Evolutionary conservation across 2,329 filamentous ascomycete species (phyloP), one percentile per base, ranked within the genome.

Genomic region (Sclerotinia borealis): DNA sequence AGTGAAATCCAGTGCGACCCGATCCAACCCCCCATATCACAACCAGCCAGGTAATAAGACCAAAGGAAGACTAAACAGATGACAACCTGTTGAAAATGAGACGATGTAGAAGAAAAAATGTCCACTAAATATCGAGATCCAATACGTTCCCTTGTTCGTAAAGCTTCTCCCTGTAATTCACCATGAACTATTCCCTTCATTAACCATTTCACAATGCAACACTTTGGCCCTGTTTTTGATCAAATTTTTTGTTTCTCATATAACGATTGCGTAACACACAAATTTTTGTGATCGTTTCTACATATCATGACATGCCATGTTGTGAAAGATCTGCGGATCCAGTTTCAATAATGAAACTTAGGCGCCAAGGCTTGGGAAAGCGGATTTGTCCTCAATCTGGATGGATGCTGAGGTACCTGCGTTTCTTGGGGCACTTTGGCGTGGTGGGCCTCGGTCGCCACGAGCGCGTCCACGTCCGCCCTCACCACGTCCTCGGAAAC

Each of bases 311-410:
- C 19, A 56, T 55, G 37, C 15, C 48, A 62, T 62, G 49, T 27
- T 45, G 41, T 47, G 49, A 56, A 68, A 67, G 65, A 67, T 66
- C 64, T 29, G 65, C 61, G 61, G 49, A 62, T 66, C 56, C 58
- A 65, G 67, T 45, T 67, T 66, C 56, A 58, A 41, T 50, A 15
- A 59, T 49, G 55, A 63, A 60, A 68, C 65, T 74, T 69, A 72
- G 68, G 72, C 81, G 71, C 81, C 81, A 68, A 83, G 74, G 75
- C 76, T 80, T 63, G 81, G 81, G 78, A 83, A 84, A 68, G 80
- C 81, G 67, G 72, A 79, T 68, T 75, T 73, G 75, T 84, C 81
- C 67, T 75, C 71, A 70, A 80, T 74, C 75, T 82, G 80, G 75
- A 80, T 77, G 66, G 75, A 72, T 64, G 77, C 65, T 63, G 66